Conservation (phyloP, 2,329 filamentous ascomycete genomes). For the Aspergillus calidoustus region DNA sequence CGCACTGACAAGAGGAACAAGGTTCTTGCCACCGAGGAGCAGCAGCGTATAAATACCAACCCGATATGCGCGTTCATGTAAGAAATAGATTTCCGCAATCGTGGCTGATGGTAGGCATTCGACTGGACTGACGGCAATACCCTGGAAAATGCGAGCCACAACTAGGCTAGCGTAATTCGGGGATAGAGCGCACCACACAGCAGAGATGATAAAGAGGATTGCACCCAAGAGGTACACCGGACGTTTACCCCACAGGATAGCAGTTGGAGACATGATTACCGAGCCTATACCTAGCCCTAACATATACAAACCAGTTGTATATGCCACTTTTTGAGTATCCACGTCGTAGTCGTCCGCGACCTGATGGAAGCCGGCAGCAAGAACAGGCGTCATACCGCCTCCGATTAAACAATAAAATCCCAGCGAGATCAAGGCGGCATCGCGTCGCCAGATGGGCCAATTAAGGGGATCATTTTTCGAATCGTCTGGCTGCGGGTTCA, state of each 20-base stretch:
- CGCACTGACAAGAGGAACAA: conserved; percentile 85
- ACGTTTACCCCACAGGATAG: conserved; percentile 87
- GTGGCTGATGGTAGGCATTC: conserved; percentile 93
- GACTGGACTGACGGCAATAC: conserved; percentile 83
- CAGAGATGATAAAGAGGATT: conserved; percentile 75
- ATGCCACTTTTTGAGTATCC: conserved; percentile 71
- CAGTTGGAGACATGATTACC: conserved; percentile 83
- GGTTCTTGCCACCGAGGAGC: conserved; percentile 86
- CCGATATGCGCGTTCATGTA: conserved; percentile 90
- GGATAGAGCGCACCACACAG: conserved; percentile 85
- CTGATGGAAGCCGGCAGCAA: conserved; percentile 86
- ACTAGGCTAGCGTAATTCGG: conserved; percentile 80
- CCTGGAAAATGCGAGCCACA: conserved; percentile 82
- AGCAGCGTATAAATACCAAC: conserved; percentile 92
- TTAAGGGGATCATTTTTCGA: conserved; percentile 90
- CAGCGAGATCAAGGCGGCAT: conserved; percentile 77
- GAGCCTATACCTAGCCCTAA: conserved; percentile 86
- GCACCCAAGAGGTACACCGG: conserved; percentile 83
- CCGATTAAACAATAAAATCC: conserved; percentile 94
- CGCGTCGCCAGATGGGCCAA: conserved; percentile 82
- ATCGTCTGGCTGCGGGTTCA: conserved; percentile 91
- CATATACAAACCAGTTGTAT: conserved; percentile 94
- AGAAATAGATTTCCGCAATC: conserved; percentile 93
- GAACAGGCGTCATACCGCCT: conserved; percentile 86
- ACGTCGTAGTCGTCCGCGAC: conserved; percentile 72